phyloP scores from a whole-genome alignment of 2,329 filamentous ascomycete species.

The Penicillium brevicompactum region DNA sequence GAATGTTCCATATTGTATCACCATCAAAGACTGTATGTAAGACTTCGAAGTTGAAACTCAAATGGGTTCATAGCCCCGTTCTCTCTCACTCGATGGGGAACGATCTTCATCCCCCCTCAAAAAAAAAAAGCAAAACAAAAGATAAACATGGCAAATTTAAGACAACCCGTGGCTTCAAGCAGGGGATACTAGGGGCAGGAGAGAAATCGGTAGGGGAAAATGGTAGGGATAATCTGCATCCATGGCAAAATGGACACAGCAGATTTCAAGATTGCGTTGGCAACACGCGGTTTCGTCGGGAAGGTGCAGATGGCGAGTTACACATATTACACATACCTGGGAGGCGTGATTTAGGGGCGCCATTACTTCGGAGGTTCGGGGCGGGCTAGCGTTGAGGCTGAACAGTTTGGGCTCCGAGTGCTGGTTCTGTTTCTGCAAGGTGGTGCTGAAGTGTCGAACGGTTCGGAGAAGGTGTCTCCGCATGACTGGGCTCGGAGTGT shows the following conservation, averaged over 20 bases:
- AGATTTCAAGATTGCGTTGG: not conserved
- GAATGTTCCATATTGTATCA: constrained; percentile 6
- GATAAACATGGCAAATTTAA: not conserved
- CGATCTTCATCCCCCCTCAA: not conserved
- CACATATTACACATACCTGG: constrained; percentile 28
- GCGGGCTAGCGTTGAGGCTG: constrained; percentile 1
- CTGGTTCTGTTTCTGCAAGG: not conserved
- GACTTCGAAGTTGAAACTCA: constrained; percentile 8
- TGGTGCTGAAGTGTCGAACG: constrained; percentile 1
- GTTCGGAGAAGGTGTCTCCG: constrained; percentile 3
- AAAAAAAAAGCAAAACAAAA: not conserved
- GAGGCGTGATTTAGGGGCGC: constrained; percentile 28
- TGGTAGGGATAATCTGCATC: constrained; percentile 2
- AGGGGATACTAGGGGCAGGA: not conserved
- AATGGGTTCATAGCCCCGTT: not conserved
- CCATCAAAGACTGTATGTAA: not conserved
- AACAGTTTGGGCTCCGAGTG: not conserved
- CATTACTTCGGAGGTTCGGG: constrained; percentile 17
- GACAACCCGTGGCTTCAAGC: not conserved
- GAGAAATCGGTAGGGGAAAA: not conserved
- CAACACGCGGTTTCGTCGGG: constrained; percentile 10
- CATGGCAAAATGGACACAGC: constrained; percentile 10
- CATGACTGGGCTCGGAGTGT: constrained; percentile 2
- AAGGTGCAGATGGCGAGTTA: constrained; percentile 9
- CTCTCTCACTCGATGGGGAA: not conserved